Evolutionary conservation across 805 yeast genomes (phyloP), one percentile per base, ranked within the genome.

Genomic region (Candida multigemmis): DNA sequence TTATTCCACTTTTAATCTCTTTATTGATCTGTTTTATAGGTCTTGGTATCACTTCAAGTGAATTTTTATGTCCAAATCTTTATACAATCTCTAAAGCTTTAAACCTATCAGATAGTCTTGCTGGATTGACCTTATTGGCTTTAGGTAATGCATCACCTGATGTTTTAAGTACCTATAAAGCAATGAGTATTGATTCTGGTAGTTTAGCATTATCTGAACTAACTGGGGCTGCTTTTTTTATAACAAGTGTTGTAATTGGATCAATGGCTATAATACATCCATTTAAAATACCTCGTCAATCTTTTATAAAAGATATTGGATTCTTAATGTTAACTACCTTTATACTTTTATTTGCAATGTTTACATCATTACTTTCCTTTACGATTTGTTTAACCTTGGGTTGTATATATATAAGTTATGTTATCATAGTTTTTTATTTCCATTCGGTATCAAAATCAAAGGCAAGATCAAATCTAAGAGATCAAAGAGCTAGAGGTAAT

Each of bases 81-180:
- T 68, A 76, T 24, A 62, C 73, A 12, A 64, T 87, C 10, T 76
- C 96, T 1, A 59, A 60, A 9, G 47, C 67, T 10, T 51, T 85
- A 7, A 66, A 72, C 6, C 52, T 89, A 26, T 72, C 87, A 11
- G 91, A 84, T 33, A 74, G 81, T 32, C 54, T 87, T 12, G 76
- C 91, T 8, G 97, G 97, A 0, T 66, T 89, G 37, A 87, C 96
- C 0, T 56, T 89, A 13, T 57, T 91, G 27, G 94, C 97, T 0
- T 65, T 89, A 34, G 97, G 96, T 0, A 89, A 89, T 52, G 94
- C 95, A 3, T 68, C 93, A 0, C 95, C 96, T 0, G 98, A 89
- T 49, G 74, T 89, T 3, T 68, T 86, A 19, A 71, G 89, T 24
- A 85, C 95, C 0, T 83, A 75, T 46, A 76, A 78, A 25, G 94